Conservation (phyloP, 2,329 filamentous ascomycete species). For the Neofusicoccum sp. region DNA sequence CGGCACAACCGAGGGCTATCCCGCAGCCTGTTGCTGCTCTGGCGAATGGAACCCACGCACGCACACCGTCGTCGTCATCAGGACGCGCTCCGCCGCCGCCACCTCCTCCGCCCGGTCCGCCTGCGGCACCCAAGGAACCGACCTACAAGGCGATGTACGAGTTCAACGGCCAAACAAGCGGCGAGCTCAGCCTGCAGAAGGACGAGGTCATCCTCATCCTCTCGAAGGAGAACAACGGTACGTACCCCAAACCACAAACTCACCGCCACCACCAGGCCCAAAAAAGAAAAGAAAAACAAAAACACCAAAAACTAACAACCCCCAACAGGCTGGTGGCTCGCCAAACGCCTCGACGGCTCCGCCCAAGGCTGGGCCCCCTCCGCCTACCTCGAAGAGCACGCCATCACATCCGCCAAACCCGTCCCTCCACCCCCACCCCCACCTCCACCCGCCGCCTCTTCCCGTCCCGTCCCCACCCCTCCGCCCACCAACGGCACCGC, state of each 20-base stretch:
- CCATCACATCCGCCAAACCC: conserved; percentile 42
- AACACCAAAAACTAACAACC: background rate
- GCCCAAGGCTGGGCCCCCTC: conserved; percentile 93
- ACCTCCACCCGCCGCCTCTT: conserved; percentile 46
- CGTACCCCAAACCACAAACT: conserved; percentile 32
- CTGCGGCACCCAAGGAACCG: conserved; percentile 63
- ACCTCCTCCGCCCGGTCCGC: conserved; percentile 64
- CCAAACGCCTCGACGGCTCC: conserved; percentile 64
- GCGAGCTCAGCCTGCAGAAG: conserved; percentile 76
- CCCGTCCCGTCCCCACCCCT: conserved; percentile 43
- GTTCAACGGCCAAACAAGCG: conserved; percentile 78
- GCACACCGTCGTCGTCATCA: conserved; percentile 41
- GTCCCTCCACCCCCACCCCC: conserved; percentile 61
- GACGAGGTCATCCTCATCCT: conserved; percentile 84
- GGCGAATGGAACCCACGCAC: conserved; percentile 47
- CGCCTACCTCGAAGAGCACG: conserved; percentile 85
- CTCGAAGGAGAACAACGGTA: conserved; percentile 95
- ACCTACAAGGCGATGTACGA: conserved; percentile 91
- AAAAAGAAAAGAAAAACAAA: background rate
- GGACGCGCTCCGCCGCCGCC: conserved; percentile 54
- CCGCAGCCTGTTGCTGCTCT: conserved; percentile 56
- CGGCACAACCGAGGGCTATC: conserved; percentile 44
- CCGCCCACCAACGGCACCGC: conserved; percentile 55
- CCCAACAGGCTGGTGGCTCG: conserved; percentile 89
- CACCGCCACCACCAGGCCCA: background rate